Evolutionary conservation across 202 grass and related monocot species (phyloP), one percentile per base, ranked within the genome.

Genomic region (Musa balbisiana): DNA sequence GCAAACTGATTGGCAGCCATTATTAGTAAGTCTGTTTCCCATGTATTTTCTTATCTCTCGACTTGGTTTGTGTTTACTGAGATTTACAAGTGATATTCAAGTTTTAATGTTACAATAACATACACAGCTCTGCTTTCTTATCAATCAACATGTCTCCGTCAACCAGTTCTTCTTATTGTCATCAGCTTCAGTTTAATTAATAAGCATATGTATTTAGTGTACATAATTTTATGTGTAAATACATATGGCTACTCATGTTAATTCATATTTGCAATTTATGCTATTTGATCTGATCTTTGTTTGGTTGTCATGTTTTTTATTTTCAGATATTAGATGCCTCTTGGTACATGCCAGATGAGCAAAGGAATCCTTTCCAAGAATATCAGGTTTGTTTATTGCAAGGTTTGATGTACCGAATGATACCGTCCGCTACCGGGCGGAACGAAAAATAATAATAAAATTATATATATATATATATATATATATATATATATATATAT

Each of bases 261-360:
- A 43, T 43, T 6, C 33, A 6, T 43, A 43, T 6, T 43, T 43
- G 33, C 33, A 43, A 21, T 26, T 25, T 13, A 25, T 70, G 17
- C 11, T 70, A 20, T n/a, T 70, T 17, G 14, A 67, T 33, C 15
- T 25, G 11, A 25, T 24, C 10, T 43, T 15, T 49, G 55, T 21
- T 11, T 11, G n/a, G 9, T 67, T 49, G 51, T 73, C 51, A 84
- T 67, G 60, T 52, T 9, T 29, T 58, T 21, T 63, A 75, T 24
- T 64, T 77, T 3, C 55, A 97, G 93, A 86, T 97, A 72, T 71
- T 97, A 63, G 93, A 97, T 80, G 90, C 93, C 79, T 97, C 93
- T 83, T 97, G 93, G 93, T 97, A 97, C 56, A 97, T 97, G 90
- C 90, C 90, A 55, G 80, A 79, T 1, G 93, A 93, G 55, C 88